These are phyloP conservation scores for Ramularia endophylla DNA, from an alignment of 2,329 filamentous ascomycete genomes.

Conservation along the genomic window DNA sequence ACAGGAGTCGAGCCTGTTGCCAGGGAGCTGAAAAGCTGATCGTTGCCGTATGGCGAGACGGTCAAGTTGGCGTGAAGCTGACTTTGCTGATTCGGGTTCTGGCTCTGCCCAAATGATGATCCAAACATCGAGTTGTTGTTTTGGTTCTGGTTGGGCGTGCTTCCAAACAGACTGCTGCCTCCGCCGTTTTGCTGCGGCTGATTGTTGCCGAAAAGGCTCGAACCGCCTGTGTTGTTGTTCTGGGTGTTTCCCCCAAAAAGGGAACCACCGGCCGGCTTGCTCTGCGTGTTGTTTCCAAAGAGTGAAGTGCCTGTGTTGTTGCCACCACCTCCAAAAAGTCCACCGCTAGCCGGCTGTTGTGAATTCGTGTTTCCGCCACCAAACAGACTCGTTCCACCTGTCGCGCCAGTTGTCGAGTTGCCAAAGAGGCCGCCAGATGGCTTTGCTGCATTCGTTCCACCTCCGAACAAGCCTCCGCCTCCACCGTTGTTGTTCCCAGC, in stretches of 20 bases:
- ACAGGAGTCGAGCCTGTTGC: conserved; percentile 62
- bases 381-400: conserved; percentile 18
- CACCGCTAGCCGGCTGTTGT: conserved; percentile 19
- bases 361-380: conserved; percentile 21
- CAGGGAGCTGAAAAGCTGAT: conserved; percentile 76
- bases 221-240: conserved; percentile 27
- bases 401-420: conserved; percentile 6
- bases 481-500: conserved; percentile 28
- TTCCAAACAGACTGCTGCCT: conserved; percentile 37
- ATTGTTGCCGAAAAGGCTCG: conserved; percentile 32
- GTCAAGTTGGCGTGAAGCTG: conserved; percentile 57
- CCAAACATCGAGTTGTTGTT: conserved; percentile 49
- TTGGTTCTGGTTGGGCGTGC: conserved; percentile 34
- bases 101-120: conserved; percentile 31
- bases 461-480: conserved; percentile 34
- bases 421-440: conserved; percentile 24
- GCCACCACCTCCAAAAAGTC: conserved; percentile 26
- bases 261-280: conserved; percentile 35
- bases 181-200: conserved; percentile 30
- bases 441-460: conserved; percentile 30
- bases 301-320: conserved; percentile 15
- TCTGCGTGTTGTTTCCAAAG: conserved; percentile 31
- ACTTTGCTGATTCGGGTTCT: conserved; percentile 47
- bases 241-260: conserved; percentile 38
- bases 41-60: conserved; percentile 83